Evolutionary conservation across 768 basidiomycete species (phyloP), one percentile per base, ranked within the genome.

Genomic region (Mrakia frigida): DNA sequence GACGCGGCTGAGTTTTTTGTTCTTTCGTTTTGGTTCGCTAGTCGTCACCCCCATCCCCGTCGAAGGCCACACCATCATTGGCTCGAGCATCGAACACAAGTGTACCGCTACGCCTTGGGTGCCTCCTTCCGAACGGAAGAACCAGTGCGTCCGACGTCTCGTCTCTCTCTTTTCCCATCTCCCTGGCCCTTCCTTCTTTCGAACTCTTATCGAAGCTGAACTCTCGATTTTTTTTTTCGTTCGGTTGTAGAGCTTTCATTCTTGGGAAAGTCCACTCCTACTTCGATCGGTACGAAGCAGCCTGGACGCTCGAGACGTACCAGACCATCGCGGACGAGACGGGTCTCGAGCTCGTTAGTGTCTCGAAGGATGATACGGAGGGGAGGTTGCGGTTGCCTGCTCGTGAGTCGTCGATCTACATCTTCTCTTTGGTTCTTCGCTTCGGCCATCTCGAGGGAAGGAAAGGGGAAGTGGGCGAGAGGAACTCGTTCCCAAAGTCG

Each of bases 251-350:
- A 43, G 65, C 65, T 9, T 68, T 68, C 65, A 68, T 68, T 5
- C 65, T 68, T 39, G 65, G 65, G 23, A 68, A 68, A 41, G 65
- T 68, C 23, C 65, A 68, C 65, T 68, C 65, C 65, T 68, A 68
- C 39, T 68, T 68, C 25, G 65, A 68, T 39, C 65, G 65, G 39
- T 68, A 68, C 65, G 65, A 68, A 68, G 65, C 65, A 13, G 65
- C 65, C 39, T 68, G 65, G 65, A 68, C 65, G 16, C 65, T 68
- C 65, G 65, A 68, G 11, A 68, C 65, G 21, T 68, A 68, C 65
- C 35, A 37, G 3, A 16, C 14, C 37, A 35, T 68, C 37, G 33
- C 37, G 3, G 35, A 68, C 25, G 25, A 35, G 6, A 68, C 65
- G 35, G 65, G 65, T 14, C 37, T 68, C 35, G 33, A 37, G 11